Conservation (phyloP, 805 yeast species). For the Candida railenensis region DNA sequence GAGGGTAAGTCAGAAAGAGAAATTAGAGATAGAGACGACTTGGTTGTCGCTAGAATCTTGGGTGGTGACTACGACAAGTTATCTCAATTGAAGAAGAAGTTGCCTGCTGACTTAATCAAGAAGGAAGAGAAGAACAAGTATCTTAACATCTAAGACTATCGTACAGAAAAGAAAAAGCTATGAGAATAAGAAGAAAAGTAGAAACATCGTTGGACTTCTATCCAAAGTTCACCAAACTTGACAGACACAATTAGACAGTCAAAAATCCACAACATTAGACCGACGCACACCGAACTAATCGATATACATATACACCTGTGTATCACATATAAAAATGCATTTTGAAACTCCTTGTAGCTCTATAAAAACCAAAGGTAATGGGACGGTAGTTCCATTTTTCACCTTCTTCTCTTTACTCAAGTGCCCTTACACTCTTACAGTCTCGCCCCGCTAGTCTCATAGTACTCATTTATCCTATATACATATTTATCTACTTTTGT, state of each 20-base stretch:
- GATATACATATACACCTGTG: background rate
- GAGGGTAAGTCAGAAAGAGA: constrained; percentile 54
- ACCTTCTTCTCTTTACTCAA: background rate
- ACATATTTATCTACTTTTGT: background rate
- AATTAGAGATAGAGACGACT: constrained; percentile 66
- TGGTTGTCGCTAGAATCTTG: constrained; percentile 77
- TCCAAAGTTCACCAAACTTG: background rate
- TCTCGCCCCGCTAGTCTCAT: background rate
- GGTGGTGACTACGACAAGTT: constrained; percentile 81
- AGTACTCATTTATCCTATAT: background rate
- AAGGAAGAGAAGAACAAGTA: constrained; percentile 31
- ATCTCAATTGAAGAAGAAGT: constrained; percentile 54
- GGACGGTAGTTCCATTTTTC: too few species aligned
- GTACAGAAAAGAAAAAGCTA: too few species aligned
- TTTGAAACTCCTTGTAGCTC: background rate
- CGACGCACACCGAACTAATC: background rate
- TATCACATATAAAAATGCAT: background rate
- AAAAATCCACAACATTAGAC: background rate
- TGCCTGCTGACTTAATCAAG: constrained; percentile 38
- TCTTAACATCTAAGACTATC: constrained; percentile 34
- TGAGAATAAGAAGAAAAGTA: too few species aligned
- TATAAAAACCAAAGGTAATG: background rate
- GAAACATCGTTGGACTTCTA: too few species aligned
- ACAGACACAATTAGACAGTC: background rate
- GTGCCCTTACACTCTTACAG: background rate